These are phyloP conservation scores for Lactuca saligna DNA, from an alignment of 129 eudicot genomes.

Conservation along the genomic window DNA sequence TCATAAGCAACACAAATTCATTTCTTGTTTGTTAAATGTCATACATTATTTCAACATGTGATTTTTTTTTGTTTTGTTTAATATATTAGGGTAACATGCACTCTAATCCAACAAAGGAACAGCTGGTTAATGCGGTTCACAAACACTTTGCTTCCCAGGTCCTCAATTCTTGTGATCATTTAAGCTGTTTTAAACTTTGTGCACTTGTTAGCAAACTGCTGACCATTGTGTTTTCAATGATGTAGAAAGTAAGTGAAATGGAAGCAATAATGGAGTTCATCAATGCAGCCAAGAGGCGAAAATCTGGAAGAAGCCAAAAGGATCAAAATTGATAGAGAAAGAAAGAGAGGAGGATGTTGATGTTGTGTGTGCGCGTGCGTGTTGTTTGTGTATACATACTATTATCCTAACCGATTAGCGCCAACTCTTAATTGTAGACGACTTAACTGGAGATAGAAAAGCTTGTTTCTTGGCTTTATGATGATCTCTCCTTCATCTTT, in stretches of 20 bases:
- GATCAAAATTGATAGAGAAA: slow-evolving; percentile 29
- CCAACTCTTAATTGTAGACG: slow-evolving; percentile 38
- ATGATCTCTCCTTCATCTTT: slow-evolving; percentile 30
- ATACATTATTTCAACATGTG: background rate
- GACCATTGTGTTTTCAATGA: background rate
- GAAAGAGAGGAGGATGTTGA: background rate
- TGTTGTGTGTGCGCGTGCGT: slow-evolving; percentile 32
- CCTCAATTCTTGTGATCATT: slow-evolving; percentile 13
- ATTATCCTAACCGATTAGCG: slow-evolving; percentile 54
- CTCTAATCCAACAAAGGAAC: slow-evolving; percentile 73
- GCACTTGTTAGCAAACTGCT: background rate
- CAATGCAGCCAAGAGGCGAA: slow-evolving; percentile 75
- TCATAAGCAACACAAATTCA: background rate
- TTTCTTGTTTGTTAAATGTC: background rate
- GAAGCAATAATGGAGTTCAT: slow-evolving; percentile 83
- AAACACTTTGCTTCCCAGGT: slow-evolving; percentile 96
- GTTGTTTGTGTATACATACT: slow-evolving; percentile 45
- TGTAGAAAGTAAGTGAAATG: slow-evolving; percentile 80
- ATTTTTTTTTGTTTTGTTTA: background rate
- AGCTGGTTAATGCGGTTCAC: slow-evolving; percentile 68
- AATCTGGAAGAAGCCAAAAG: slow-evolving; percentile 44
- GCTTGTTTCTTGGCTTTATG: slow-evolving; percentile 31
- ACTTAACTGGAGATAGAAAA: slow-evolving; percentile 34
- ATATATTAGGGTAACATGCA: slow-evolving; percentile 48
- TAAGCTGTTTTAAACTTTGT: background rate